These are phyloP conservation scores for Citeromyces siamensis DNA, from an alignment of 1,139 yeast genomes.

Conservation along the genomic window DNA sequence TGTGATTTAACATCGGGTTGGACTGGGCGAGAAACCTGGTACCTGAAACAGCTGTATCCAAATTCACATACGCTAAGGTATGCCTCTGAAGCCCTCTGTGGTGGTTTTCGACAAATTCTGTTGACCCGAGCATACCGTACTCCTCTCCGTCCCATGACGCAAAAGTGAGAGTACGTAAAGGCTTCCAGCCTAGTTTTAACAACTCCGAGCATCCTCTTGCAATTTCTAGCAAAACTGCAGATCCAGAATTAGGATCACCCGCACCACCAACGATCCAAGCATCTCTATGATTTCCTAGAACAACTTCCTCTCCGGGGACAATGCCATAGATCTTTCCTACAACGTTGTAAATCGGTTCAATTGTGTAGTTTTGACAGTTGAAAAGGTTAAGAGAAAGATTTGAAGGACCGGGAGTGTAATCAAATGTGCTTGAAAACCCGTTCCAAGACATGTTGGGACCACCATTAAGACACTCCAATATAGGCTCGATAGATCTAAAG, in stretches of 20 bases:
- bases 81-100: slow-evolving; percentile 18
- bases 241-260: slow-evolving; percentile 31
- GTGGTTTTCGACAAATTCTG: slow-evolving; percentile 32
- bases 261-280: slow-evolving; percentile 28
- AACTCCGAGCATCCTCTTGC: slow-evolving; percentile 28
- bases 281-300: slow-evolving; percentile 37
- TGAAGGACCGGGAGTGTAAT: slow-evolving; percentile 28
- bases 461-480: slow-evolving; percentile 20
- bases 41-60: slow-evolving; percentile 33
- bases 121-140: slow-evolving; percentile 32
- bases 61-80: slow-evolving; percentile 29
- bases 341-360: slow-evolving; percentile 27
- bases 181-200: slow-evolving; percentile 35
- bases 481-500: slow-evolving; percentile 22
- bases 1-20: slow-evolving; percentile 27
- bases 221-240: slow-evolving; percentile 28
- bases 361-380: slow-evolving; percentile 23
- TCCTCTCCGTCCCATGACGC: slow-evolving; percentile 41
- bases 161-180: slow-evolving; percentile 35
- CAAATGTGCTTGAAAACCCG: slow-evolving; percentile 24
- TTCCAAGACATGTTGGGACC: slow-evolving; percentile 19
- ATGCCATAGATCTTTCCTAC: slow-evolving; percentile 36
- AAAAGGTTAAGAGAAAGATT: slow-evolving; percentile 17
- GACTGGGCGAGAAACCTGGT: slow-evolving; percentile 21
- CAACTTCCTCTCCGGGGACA: slow-evolving; percentile 28